Evolutionary conservation across 179 eudicot species (phyloP).

Genomic region (Carnegiea gigantea): DNA sequence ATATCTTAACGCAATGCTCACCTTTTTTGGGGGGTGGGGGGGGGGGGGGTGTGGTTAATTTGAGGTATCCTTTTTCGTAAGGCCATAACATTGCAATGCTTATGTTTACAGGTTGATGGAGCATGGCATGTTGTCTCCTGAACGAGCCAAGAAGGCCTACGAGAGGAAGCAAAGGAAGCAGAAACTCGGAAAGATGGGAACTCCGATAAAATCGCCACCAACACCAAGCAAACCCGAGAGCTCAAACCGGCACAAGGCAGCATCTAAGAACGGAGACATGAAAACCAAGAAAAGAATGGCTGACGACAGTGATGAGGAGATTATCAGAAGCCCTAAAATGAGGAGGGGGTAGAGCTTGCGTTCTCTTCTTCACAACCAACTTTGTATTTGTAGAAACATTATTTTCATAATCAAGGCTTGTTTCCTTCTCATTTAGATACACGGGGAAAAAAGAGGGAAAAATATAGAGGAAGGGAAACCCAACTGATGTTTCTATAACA

Average conservation of each 20-base stretch:
- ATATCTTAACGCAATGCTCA: too few species aligned
- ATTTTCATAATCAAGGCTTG: neutral
- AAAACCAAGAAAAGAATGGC: constrained; percentile 8
- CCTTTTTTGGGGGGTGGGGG: neutral
- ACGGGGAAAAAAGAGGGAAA: neutral
- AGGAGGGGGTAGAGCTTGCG: neutral
- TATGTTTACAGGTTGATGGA: constrained; percentile 75
- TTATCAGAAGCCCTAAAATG: constrained; percentile 11
- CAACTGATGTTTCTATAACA: neutral
- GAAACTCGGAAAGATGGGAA: constrained; percentile 68
- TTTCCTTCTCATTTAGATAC: neutral
- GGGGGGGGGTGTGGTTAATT: too few species aligned
- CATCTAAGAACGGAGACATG: neutral
- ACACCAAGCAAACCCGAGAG: constrained; percentile 54
- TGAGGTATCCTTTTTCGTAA: neutral
- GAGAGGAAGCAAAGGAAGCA: constrained; percentile 85
- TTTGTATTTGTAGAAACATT: constrained; percentile 2
- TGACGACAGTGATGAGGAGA: neutral
- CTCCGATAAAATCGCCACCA: constrained; percentile 64
- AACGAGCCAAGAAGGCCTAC: constrained; percentile 66
- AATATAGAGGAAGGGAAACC: neutral
- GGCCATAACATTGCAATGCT: neutral
- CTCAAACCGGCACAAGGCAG: constrained; percentile 39
- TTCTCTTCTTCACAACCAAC: neutral
- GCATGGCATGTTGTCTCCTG: constrained; percentile 81